Evolutionary conservation across 352 stramenopile genomes (phyloP).

Genomic region (Blastocystis sp.): DNA sequence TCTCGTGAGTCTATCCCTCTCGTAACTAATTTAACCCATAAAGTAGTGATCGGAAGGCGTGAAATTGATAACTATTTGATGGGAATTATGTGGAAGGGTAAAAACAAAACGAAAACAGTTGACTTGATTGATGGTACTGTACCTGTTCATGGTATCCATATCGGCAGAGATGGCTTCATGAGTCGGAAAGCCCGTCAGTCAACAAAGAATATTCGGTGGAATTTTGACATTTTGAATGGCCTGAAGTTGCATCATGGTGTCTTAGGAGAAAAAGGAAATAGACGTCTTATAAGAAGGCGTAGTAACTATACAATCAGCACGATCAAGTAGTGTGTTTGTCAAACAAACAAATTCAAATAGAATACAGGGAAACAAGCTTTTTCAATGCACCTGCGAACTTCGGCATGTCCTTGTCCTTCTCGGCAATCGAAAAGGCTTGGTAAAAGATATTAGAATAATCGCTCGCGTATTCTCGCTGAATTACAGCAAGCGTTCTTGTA

Average conservation of each 20-base stretch:
- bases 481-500: background rate
- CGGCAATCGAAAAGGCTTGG: background rate
- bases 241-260: background rate
- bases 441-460: background rate
- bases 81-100: background rate
- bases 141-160: background rate
- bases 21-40: background rate
- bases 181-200: background rate
- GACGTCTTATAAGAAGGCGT: background rate
- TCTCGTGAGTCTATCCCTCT: background rate
- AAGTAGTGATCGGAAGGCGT: background rate
- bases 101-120: background rate
- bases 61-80: slow-evolving; percentile 13
- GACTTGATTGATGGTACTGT: background rate
- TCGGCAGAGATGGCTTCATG: background rate
- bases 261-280: background rate
- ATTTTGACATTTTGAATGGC: background rate
- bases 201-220: background rate
- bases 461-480: background rate
- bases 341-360: background rate
- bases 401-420: background rate
- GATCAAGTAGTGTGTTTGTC: background rate
- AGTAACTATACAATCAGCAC: too few species aligned
- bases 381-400: background rate
- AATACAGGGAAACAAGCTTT: background rate